Base-by-base conservation (phyloP, 345 rosid species). In the Syzygium grande region DNA sequence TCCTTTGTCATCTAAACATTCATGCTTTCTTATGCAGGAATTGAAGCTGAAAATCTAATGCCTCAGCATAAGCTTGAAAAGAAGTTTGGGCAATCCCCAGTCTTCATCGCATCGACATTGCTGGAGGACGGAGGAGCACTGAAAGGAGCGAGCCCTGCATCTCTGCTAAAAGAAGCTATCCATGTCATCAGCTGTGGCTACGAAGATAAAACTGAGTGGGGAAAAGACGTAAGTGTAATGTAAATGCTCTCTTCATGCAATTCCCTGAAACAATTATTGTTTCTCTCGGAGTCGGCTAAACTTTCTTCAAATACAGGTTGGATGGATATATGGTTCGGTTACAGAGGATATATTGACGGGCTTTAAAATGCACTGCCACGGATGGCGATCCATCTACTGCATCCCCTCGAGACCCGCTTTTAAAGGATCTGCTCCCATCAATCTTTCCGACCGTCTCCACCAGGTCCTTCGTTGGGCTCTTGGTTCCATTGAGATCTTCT, bases 171-270 rank as follows among this genome's bases (percentile, higher is more conserved):
- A 89, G 97, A 95, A 92, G 97, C 96, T 43, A 94, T 94, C 88
- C 98, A 95, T 89, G 98, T 94, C 87, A 94, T 94, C 86, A 91
- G 95, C 88, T 94, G 97, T 68, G 94, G 94, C 79, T 94, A 94
- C 2, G 97, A 95, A 92, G 95, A 93, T 86, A 92, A 91, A 90
- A 94, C 96, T 59, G 95, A 95, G 87, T 95, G 98, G 98, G 97
- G 98, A 80, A 95, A 93, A 92, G 97, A 94, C 95, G 97, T 94
- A 91, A 90, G 87, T 63, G 54, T 38, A 46, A 41, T 27, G 30
- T 38, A 51, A 29, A 9, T 52, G 17, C 55, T 84, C 61, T 16
- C 43, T 84, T 84, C 59, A 27, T 84, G 30, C 13, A 2, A 13
- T 53, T 84, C 34, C 7, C 85, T 2, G 41, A 16, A 84, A 51